Base-by-base conservation (phyloP, 805 yeast genomes). In the Myxozyma melibiosi region DNA sequence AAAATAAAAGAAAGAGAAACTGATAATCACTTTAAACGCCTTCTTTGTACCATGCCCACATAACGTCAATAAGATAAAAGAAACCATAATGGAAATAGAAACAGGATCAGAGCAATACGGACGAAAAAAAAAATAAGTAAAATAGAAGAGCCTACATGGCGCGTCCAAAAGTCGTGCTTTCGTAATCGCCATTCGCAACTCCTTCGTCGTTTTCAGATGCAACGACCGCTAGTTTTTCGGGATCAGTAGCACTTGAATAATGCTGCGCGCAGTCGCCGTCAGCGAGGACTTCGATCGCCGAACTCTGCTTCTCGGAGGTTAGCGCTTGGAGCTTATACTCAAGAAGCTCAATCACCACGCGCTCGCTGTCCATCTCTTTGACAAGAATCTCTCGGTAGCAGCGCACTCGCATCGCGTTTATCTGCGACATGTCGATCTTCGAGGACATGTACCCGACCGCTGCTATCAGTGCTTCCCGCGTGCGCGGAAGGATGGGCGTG, bases 381-480 rank as follows among this genome's bases (percentile, higher is more conserved):
- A 59, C 66, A 49, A 78, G 65, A 16, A 79, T 68, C 35, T 70
- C 70, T 14, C 72, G 61, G 66, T 79, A 79, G 25, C 77, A 73
- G 25, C 69, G 68, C 43, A 76, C 74, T 46, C 81, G 74, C 53
- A 78, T 75, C 13, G 77, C 70, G 56, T 84, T 86, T 55, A 78
- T 78, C 76, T 83, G 77, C 35, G 79, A 69, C 82, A 84, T 80
- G 57, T 83, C 84, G 43, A 84, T 68, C 58, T 80, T 78, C 25
- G 81, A n/a, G 78, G 75, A 58, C 82, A 68, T 56, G 77, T 72
- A 42, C 78, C 77, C 20, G 79, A n/a, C 76, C 2, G 82, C 75
- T 27, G 72, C 69, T 11, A 74, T 67, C 20, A 85, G 60, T 4
- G 71, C 66, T 20, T 82, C 86, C 47, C 80, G 74, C 1, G 88